Base-by-base conservation (phyloP, 2,329 filamentous ascomycete genomes). In the Colletotrichum simmondsii region DNA sequence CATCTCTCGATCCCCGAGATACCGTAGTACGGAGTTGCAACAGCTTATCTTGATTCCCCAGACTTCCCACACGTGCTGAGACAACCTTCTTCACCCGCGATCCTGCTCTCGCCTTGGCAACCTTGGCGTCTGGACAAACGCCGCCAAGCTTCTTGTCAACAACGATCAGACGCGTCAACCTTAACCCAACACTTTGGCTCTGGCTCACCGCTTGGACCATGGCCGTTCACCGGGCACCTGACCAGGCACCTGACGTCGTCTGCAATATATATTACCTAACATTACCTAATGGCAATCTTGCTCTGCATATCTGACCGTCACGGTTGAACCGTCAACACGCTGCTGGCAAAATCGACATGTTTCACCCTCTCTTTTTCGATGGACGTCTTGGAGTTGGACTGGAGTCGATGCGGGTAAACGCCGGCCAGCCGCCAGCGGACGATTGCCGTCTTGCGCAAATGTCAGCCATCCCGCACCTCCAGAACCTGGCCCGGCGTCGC, bases 21-120 rank as follows among this genome's bases (percentile, higher is more conserved):
- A 73, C 32, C 46, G 14, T 42, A 19, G 14, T 22, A 22, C 32
- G 32, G 32, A 35, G 32, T 35, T 35, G 62, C 71, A 22, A 22
- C 46, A 30, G 30, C 57, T 59, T 63, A 68, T 54, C 68, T 61
- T 62, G 68, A 64, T 73, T 68, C 68, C 67, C 71, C 71, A 57
- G 62, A 68, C 62, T 58, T 68, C 62, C 65, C 28, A 56, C 62
- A 72, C 62, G 71, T 73, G 71, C 71, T 72, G 62, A 68, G 68
- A 73, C 71, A 72, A 72, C 71, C 68, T 73, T 72, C 70, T 72
- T 73, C 66, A 65, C 66, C 71, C 71, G 66, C 68, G 42, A 72
- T 73, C 58, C 52, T 35, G 7, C 16, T 56, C 49, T 73, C 59
- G 67, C 49, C 71, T 73, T 73, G 71, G 71, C 71, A 54, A 32